Percentiles rank a stretch among this genome's conserved stretches.
phyloP scores from a whole-genome alignment of 768 basidiomycete species.

The Cystobasidium ongulense region DNA sequence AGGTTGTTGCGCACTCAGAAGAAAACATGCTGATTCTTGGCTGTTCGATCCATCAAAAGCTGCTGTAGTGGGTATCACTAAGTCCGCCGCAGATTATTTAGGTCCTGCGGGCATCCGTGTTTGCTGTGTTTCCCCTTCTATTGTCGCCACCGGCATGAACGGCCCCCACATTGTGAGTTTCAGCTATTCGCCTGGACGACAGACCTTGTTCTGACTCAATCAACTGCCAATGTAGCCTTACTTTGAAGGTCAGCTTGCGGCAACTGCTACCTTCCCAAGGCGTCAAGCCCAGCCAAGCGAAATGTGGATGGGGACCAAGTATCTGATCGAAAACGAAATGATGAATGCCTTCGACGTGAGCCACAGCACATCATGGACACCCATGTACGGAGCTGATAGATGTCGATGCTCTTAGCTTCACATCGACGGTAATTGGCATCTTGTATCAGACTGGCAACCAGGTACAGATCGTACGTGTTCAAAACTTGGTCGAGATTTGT shows the following conservation, averaged over 20 bases:
- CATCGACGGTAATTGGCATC: slow-evolving; percentile 39
- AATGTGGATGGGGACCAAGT: slow-evolving; percentile 4
- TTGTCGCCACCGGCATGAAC: slow-evolving; percentile 34
- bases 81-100: slow-evolving; percentile 41
- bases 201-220: neutral
- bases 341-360: slow-evolving; percentile 16
- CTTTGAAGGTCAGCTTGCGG: slow-evolving; percentile 31
- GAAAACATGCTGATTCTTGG: neutral
- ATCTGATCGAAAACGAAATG: slow-evolving; percentile 27
- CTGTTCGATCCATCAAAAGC: neutral
- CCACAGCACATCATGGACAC: neutral
- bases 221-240: neutral
- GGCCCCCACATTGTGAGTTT: slow-evolving; percentile 11
- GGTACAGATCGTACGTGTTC: slow-evolving; percentile 39
- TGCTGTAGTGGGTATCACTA: neutral
- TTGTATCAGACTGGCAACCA: slow-evolving; percentile 38
- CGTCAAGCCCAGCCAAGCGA: slow-evolving; percentile 30
- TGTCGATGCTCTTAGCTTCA: slow-evolving; percentile 13
- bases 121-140: slow-evolving; percentile 42
- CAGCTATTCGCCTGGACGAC: neutral
- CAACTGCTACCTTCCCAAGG: slow-evolving; percentile 37
- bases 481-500: neutral
- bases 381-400: neutral
- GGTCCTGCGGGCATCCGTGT: slow-evolving; percentile 44
- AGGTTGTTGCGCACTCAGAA: slow-evolving; percentile 30